Evolutionary conservation across 1,284 basidiomycete species (phyloP), one percentile per base, ranked within the genome.

Genomic region (Cutaneotrichosporon arboriforme): DNA sequence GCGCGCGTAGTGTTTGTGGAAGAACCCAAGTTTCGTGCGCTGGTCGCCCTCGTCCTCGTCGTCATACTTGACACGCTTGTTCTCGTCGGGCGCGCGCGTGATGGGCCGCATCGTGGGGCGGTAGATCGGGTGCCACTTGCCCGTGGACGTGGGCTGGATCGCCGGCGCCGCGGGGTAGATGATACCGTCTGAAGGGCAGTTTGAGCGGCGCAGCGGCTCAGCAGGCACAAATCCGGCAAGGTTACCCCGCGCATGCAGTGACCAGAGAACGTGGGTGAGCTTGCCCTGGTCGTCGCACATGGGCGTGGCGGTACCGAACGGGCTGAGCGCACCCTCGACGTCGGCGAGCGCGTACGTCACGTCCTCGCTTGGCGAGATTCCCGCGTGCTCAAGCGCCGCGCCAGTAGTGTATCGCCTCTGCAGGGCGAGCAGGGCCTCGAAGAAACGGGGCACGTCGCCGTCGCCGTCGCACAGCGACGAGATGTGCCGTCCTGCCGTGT

Each of bases 341-440:
- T 73, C 70, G 10, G 38, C 20, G 0, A 70, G 57, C 2, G 68
- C 65, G 55, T 75, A 75, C 9, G 65, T 68, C 8, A 62, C 68
- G 48, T 73, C 70, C n/a, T 59, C 59, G 5, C 73, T 67, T 2
- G 75, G 69, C 2, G 54, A 64, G 57, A 76, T 76, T 49, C 73
- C 70, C 2, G 67, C 62, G 15, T 70, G 64, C 1, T 68, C 61
- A 0, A 75, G 63, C 3, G 68, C 37, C 18, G 61, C 46, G 4
- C 58, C 63, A 4, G 64, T 64, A 15, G 60, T 55, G 31, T 71
- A 58, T 1, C 43, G 38, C 8, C 45, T 43, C 31, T 74, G 68
- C 10, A 76, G 52, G 36, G 60, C 47, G 35, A 67, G 63, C 15
- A 75, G 46, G 2, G 65, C 55, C n/a, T 61, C 49, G 57, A 76